A percentile compares a stretch with the other conserved stretches of the same genome.
Evolutionary conservation across 345 rosid genomes (phyloP).

Genomic region (Populus ilicifolia): DNA sequence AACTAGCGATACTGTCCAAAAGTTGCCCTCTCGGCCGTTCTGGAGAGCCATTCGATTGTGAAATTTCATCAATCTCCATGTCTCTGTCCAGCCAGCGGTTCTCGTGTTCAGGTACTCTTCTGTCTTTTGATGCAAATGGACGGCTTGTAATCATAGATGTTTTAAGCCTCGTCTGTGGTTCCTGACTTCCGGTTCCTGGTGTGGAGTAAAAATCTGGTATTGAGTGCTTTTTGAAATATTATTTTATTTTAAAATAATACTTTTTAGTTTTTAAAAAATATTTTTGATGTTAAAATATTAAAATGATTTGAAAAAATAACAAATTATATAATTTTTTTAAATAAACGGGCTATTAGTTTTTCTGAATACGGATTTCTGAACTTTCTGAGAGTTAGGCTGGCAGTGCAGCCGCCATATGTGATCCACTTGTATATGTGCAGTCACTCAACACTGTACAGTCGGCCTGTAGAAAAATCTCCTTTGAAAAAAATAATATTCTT

Average conservation of each 20-base stretch:
- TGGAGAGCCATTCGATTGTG: neutral
- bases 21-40: neutral
- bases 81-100: neutral
- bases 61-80: neutral
- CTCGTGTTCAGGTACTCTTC: neutral
- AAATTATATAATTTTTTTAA: too few relatives aligned
- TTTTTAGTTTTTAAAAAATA: too few relatives aligned
- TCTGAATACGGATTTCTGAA: neutral
- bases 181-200: neutral
- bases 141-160: neutral
- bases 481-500: too few relatives aligned
- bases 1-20: neutral
- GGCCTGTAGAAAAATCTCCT: neutral
- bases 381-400: neutral
- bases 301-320: too few relatives aligned
- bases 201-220: too few relatives aligned
- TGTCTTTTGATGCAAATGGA: neutral
- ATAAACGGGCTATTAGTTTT: too few relatives aligned
- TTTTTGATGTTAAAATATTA: too few relatives aligned
- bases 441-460: neutral
- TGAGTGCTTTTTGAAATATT: too few relatives aligned
- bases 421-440: neutral
- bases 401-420: neutral
- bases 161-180: neutral
- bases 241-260: too few relatives aligned